These are phyloP conservation scores for Ustilago hordei DNA, from an alignment of 1,284 basidiomycete species.

Conservation along the genomic window DNA sequence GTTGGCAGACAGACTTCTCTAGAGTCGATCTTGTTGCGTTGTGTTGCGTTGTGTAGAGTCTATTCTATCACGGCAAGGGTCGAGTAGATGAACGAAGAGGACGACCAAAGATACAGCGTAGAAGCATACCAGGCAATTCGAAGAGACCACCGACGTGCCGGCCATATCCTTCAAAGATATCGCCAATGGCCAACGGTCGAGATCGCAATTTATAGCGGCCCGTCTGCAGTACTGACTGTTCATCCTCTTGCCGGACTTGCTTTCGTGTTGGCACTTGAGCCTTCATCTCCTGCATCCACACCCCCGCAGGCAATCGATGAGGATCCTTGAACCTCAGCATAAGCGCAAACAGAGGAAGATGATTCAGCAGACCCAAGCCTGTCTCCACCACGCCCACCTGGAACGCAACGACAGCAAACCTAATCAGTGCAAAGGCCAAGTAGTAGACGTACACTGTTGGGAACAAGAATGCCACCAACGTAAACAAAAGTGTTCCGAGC, in stretches of 20 bases:
- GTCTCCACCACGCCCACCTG: constrained; percentile 37
- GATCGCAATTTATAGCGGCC: constrained; percentile 31
- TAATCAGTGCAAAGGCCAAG: constrained; percentile 80
- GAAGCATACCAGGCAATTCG: constrained; percentile 39
- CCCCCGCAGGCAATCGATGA: constrained; percentile 76
- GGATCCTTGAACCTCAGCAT: constrained; percentile 89
- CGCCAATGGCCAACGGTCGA: constrained; percentile 26
- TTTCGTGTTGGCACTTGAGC: neutral
- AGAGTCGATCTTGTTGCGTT: neutral
- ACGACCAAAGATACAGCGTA: constrained; percentile 37
- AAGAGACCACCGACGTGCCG: constrained; percentile 43
- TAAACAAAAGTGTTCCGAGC: constrained; percentile 94
- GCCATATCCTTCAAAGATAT: constrained; percentile 55
- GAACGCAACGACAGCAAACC: constrained; percentile 59
- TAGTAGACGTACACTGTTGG: constrained; percentile 92
- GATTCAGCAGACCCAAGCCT: constrained; percentile 78
- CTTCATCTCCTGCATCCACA: constrained; percentile 27
- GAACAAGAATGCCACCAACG: constrained; percentile 86
- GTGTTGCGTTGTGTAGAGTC: neutral
- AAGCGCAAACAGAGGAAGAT: constrained; percentile 89
- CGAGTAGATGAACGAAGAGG: constrained; percentile 14
- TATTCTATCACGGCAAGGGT: neutral
- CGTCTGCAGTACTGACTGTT: neutral
- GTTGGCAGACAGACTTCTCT: no score
- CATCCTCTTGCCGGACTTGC: neutral